Base-by-base conservation (phyloP, 768 basidiomycete genomes). In the Auricularia cornea region DNA sequence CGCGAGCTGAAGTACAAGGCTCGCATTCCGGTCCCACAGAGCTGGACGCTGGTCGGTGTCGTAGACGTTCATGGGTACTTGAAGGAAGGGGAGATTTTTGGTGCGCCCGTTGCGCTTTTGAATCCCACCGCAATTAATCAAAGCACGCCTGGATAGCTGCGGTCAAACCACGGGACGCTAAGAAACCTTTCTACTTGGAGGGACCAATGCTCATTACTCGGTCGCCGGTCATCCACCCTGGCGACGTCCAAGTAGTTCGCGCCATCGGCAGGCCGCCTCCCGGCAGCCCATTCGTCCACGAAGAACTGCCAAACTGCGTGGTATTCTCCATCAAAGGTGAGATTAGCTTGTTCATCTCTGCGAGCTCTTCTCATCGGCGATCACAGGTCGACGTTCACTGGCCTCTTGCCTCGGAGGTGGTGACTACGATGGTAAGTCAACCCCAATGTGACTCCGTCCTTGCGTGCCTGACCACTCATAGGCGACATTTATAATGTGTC, bases 31-130 rank as follows among this genome's bases (percentile, higher is more conserved):
- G 76, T 91, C 16, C 83, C 81, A 1, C 75, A 76, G 3, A 83
- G 80, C 2, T 87, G 81, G 77, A 90, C 86, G 0, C 71, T 92
- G 1, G 89, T 89, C 3, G 89, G 89, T 0, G 82, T 90, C 6
- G 87, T 87, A 1, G 89, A 92, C 69, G 77, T 84, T 1, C 84
- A 86, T 64, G 70, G 72, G 1, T 81, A 77, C 63, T 77, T 90
- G 3, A 33, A 76, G 35, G 80, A 80, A 62, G 79, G 78, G 1
- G 75, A 89, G 66, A 80, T 90, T 23, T 92, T 87, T 68, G 80
- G 82, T 48, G 75, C 75, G 30, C 70, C 76, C 0, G 60, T n/a
- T 31, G 28, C 38, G 29, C 28, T 60, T 61, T 10, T 20, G 6
- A 40, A 14, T 20, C 40, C 40, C 31, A n/a, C n/a, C n/a, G n/a